Conservation (phyloP, 495 filamentous ascomycete genomes). For the Annulohypoxylon moriforme region DNA sequence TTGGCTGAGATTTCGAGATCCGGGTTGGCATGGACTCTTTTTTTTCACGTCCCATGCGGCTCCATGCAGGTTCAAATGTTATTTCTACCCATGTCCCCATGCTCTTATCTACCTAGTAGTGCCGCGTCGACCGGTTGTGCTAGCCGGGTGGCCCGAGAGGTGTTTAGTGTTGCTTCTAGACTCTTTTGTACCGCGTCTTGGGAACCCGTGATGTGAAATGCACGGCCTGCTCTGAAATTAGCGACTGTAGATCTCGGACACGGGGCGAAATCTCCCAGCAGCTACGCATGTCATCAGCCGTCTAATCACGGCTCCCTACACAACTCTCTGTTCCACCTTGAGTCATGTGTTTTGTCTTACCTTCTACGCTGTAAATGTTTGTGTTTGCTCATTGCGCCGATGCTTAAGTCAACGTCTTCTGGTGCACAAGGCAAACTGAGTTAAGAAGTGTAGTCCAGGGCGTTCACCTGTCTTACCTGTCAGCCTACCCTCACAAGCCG, state of each 20-base stretch:
- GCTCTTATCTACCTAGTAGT: constrained; percentile 35
- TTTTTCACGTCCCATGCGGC: constrained; percentile 33
- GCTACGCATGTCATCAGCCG: constrained; percentile 32
- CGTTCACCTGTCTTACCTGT: constrained; percentile 34
- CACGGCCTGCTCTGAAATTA: constrained; percentile 34
- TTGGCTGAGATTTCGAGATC: constrained; percentile 31
- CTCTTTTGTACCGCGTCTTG: constrained; percentile 32
- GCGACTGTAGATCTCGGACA: constrained; percentile 29
- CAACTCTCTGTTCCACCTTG: constrained; percentile 39
- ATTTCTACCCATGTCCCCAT: constrained; percentile 27
- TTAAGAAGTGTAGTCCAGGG: constrained; percentile 16
- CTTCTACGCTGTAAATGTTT: constrained; percentile 25
- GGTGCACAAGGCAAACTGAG: constrained; percentile 28
- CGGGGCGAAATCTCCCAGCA: constrained; percentile 19
- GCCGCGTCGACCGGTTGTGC: constrained; percentile 34
- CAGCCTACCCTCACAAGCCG: constrained; percentile 16
- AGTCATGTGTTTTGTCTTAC: constrained; percentile 42
- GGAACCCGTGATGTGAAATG: constrained; percentile 28
- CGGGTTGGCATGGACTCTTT: constrained; percentile 32
- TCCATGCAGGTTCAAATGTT: constrained; percentile 34
- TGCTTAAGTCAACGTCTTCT: constrained; percentile 40
- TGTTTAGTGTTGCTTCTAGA: constrained; percentile 44
- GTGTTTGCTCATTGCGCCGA: constrained; percentile 23
- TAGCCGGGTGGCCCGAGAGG: constrained; percentile 38
- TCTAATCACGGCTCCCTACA: constrained; percentile 31